Conservation (phyloP, 2,329 filamentous ascomycete genomes). For the Botrytis paeoniae region DNA sequence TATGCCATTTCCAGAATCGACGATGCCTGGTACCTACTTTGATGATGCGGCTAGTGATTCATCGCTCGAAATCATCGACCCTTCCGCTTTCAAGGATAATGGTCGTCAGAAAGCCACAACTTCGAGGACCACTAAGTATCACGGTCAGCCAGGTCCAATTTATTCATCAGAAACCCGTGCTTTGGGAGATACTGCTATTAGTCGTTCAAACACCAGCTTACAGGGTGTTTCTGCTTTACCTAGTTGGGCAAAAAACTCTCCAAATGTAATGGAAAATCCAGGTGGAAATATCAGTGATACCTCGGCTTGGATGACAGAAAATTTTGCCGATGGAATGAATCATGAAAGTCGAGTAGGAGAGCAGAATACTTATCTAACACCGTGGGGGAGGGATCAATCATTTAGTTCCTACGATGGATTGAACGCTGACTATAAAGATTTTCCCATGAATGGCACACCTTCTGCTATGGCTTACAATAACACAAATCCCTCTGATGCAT, state of each 20-base stretch:
- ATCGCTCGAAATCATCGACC: constrained; percentile 36
- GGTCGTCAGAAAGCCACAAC: constrained; percentile 21
- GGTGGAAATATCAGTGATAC: not conserved
- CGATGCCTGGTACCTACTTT: constrained; percentile 24
- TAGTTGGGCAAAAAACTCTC: constrained; percentile 23
- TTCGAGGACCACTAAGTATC: not conserved
- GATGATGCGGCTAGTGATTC: constrained; percentile 34
- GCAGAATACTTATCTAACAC: not conserved
- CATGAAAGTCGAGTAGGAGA: not conserved
- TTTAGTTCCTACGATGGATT: not conserved
- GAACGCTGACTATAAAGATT: not conserved
- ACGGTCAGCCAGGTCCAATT: not conserved
- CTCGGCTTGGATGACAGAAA: not conserved
- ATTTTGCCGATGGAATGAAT: not conserved
- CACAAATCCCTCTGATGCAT: not conserved
- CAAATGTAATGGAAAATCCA: not conserved
- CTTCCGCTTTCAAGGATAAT: constrained; percentile 33
- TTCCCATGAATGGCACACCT: not conserved
- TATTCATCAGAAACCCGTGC: constrained; percentile 23
- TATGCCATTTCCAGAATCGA: constrained; percentile 12
- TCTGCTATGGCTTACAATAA: not conserved
- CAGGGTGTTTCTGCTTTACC: constrained; percentile 31
- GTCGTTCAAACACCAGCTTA: constrained; percentile 16
- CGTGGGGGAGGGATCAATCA: not conserved
- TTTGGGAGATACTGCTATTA: constrained; percentile 21